phyloP scores from a whole-genome alignment of 2,329 filamentous ascomycete genomes.

The Corniculantispora saksenae region DNA sequence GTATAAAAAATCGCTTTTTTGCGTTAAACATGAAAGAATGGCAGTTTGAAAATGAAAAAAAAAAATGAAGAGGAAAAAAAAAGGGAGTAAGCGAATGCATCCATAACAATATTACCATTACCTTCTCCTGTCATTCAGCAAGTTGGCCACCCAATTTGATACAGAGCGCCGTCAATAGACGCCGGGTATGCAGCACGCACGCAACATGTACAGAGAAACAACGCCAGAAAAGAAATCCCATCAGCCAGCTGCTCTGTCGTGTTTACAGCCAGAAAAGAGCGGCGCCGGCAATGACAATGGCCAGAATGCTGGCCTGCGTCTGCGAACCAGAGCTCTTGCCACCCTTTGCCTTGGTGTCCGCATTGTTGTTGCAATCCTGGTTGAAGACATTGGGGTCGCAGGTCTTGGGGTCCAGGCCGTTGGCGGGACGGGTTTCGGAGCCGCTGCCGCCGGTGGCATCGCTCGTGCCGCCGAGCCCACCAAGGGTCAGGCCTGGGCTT shows the following conservation, averaged over 20 bases:
- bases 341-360: conserved; percentile 18
- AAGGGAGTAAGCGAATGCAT: background rate
- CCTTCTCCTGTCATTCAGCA: background rate
- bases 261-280: conserved; percentile 38
- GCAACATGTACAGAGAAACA: conserved; percentile 1
- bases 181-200: conserved; percentile 1
- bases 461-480: conserved; percentile 71
- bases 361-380: conserved; percentile 38
- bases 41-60: background rate
- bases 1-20: conserved; percentile 4
- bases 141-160: background rate
- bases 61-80: background rate
- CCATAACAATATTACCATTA: conserved; percentile 12
- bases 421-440: conserved; percentile 21
- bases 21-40: background rate
- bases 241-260: background rate
- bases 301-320: conserved; percentile 37
- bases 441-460: conserved; percentile 24
- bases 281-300: conserved; percentile 38
- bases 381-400: conserved; percentile 43
- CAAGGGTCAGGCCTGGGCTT: conserved; percentile 82
- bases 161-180: background rate
- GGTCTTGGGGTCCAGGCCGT: conserved; percentile 20
- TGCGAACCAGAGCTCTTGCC: conserved; percentile 35
- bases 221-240: background rate